A percentile compares a stretch with the other conserved stretches of the same genome.
phyloP scores from a whole-genome alignment of 768 basidiomycete species.

The Scleroderma citrinum region DNA sequence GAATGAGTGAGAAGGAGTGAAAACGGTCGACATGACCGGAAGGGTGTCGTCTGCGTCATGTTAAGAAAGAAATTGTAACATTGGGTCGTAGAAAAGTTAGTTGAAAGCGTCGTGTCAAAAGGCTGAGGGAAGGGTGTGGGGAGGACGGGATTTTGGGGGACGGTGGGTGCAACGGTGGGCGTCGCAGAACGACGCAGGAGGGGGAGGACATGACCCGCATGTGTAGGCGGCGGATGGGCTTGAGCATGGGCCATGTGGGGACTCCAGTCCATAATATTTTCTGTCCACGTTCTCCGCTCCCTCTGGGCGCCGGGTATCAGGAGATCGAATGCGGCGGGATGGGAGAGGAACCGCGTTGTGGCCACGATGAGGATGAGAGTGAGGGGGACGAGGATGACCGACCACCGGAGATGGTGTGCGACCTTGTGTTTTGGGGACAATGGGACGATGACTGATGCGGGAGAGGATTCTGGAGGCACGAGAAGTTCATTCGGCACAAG shows the following conservation, averaged over 20 bases:
- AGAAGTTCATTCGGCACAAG: neutral
- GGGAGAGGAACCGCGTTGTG: conserved; percentile 46
- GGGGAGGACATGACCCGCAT: conserved; percentile 6
- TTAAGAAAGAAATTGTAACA: conserved; percentile 72
- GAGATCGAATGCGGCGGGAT: conserved; percentile 42
- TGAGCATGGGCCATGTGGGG: conserved; percentile 38
- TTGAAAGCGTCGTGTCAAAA: conserved; percentile 57
- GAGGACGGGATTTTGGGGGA: conserved; percentile 37
- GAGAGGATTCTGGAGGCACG: conserved; percentile 2
- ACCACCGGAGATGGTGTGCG: conserved; percentile 36
- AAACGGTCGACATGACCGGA: conserved; percentile 74
- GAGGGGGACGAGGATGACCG: conserved; percentile 52
- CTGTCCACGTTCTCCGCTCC: conserved; percentile 27
- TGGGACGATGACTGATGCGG: conserved; percentile 2
- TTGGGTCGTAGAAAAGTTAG: conserved; percentile 22
- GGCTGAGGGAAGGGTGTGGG: conserved; percentile 78
- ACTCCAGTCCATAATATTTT: conserved; percentile 30
- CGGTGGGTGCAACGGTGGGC: conserved; percentile 18
- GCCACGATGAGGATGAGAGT: conserved; percentile 48
- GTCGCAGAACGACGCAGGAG: conserved; percentile 5
- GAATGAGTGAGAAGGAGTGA: conserved; percentile 59
- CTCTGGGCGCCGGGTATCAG: conserved; percentile 23
- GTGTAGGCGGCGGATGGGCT: neutral
- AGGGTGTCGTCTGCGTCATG: conserved; percentile 57
- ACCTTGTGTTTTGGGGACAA: conserved; percentile 31